A percentile compares a stretch with the other conserved stretches of the same genome.
These are phyloP conservation scores for Cercis canadensis DNA, from an alignment of 306 rosid species.

Conservation along the genomic window DNA sequence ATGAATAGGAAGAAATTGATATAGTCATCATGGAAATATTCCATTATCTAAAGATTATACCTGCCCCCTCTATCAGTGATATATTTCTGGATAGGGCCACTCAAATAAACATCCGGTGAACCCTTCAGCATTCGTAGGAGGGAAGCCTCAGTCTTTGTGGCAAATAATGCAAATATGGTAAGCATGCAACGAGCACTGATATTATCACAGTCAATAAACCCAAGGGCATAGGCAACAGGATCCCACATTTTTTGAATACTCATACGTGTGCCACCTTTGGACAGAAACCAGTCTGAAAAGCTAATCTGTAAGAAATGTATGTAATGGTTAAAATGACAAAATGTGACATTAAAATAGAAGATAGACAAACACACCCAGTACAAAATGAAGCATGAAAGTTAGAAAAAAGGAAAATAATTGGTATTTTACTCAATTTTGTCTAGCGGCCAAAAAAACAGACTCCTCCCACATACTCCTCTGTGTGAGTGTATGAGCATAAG, in stretches of 20 bases:
- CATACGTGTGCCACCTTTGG: slow-evolving; percentile 96
- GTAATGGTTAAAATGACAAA: slow-evolving; percentile 26
- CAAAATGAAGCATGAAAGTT: too few species aligned
- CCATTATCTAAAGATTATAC: slow-evolving; percentile 41
- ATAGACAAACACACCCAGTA: too few species aligned
- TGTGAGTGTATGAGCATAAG: neutral
- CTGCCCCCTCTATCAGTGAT: slow-evolving; percentile 96
- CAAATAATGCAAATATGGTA: slow-evolving; percentile 93
- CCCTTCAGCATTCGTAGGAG: slow-evolving; percentile 97
- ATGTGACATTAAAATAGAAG: neutral
- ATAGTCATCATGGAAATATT: slow-evolving; percentile 22
- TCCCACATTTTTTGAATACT: slow-evolving; percentile 95
- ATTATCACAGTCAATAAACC: slow-evolving; percentile 97
- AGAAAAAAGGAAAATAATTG: neutral
- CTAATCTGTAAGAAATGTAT: slow-evolving; percentile 68
- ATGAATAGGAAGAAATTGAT: slow-evolving; percentile 33
- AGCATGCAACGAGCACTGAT: slow-evolving; percentile 99
- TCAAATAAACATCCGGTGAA: slow-evolving; percentile 89
- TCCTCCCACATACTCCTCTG: neutral
- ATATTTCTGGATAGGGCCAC: slow-evolving; percentile 92
- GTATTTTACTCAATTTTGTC: slow-evolving; percentile 5
- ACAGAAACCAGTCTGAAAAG: slow-evolving; percentile 97
- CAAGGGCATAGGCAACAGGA: slow-evolving; percentile 99
- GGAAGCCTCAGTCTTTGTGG: slow-evolving; percentile 99
- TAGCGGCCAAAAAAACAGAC: slow-evolving; percentile 13